Evolutionary conservation across 2,329 filamentous ascomycete genomes (phyloP), one percentile per base, ranked within the genome.

Genomic region (Magnaporthiopsis incrustans): DNA sequence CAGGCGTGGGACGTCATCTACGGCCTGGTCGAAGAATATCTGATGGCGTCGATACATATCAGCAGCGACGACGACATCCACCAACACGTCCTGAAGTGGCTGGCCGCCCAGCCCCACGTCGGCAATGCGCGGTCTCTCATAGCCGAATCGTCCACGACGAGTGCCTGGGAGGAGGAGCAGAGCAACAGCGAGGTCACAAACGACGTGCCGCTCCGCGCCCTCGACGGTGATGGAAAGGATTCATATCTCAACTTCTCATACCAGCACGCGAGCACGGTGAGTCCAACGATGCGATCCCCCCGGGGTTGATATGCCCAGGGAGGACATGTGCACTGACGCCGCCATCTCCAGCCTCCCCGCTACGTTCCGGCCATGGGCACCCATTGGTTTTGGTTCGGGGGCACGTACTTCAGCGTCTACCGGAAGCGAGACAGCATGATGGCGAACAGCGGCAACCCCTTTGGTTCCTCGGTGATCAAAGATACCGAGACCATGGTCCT

Each of bases 91-190:
- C 85, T 87, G 77, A 79, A 81, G 63, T 88, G 82, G 77, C 77
- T 87, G 10, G 81, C 82, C 0, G 71, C 78, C 57, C 81, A 86
- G 69, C 80, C 81, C 12, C 77, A 75, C 27, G 79, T 84, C 66
- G 76, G 76, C 38, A 79, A 79, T 60, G 84, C 82, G 53, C 78
- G 82, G 18, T 78, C 78, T 7, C 73, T 87, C 22, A 81, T 79
- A 66, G 85, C 83, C 8, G 82, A 86, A 70, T 86, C 84, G 0
- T 77, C 78, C 2, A 79, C 77, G 62, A 81, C 78, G 68, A 82
- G 78, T 25, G 81, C 82, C 0, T 87, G 84, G 84, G 84, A 84
- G 84, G 84, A 84, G 57, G 81, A 82, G 59, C 81, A 85, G 63
- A 78, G 80, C n/a, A 27, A 14, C 50, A 78, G 8, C n/a, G 18